phyloP scores from a whole-genome alignment of 352 stramenopile species.

The Globisporangium perplexum region DNA sequence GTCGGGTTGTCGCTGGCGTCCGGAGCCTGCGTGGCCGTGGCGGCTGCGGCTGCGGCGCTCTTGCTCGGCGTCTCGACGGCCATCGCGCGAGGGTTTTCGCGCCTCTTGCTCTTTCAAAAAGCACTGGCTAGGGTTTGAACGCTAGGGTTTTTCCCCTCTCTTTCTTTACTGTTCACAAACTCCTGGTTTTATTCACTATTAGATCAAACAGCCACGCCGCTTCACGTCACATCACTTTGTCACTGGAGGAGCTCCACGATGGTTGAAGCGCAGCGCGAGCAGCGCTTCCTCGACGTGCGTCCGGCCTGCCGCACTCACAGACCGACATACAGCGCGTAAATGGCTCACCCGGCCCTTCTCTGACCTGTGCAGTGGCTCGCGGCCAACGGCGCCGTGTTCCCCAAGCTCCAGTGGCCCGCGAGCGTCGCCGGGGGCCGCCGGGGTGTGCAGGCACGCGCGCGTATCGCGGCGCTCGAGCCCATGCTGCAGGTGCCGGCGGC shows the following conservation, averaged over 20 bases:
- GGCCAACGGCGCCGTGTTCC: conserved; percentile 63
- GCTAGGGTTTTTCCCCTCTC: background rate
- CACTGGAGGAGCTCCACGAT: too few relatives aligned
- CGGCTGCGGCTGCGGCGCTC: background rate
- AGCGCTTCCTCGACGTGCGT: conserved; percentile 43
- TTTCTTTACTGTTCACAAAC: background rate
- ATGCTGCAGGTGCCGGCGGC: conserved; percentile 60
- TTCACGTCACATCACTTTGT: background rate
- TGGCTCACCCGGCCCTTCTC: too few relatives aligned
- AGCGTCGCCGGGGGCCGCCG: conserved; percentile 45
- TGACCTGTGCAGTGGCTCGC: conserved; percentile 41
- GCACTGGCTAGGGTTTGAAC: background rate
- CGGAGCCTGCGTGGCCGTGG: background rate
- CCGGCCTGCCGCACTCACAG: too few relatives aligned
- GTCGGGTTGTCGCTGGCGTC: background rate
- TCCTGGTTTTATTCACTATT: background rate
- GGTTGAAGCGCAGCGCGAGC: conserved; percentile 17
- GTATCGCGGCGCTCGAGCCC: conserved; percentile 51
- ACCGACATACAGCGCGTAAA: too few relatives aligned
- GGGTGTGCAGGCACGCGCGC: conserved; percentile 38
- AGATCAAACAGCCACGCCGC: background rate
- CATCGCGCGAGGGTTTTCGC: background rate
- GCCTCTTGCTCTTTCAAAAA: background rate
- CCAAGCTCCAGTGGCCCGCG: conserved; percentile 73
- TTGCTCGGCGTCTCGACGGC: background rate